Evolutionary conservation across 208 protist genomes (phyloP).

Genomic region (Crithidia acanthocephali): DNA sequence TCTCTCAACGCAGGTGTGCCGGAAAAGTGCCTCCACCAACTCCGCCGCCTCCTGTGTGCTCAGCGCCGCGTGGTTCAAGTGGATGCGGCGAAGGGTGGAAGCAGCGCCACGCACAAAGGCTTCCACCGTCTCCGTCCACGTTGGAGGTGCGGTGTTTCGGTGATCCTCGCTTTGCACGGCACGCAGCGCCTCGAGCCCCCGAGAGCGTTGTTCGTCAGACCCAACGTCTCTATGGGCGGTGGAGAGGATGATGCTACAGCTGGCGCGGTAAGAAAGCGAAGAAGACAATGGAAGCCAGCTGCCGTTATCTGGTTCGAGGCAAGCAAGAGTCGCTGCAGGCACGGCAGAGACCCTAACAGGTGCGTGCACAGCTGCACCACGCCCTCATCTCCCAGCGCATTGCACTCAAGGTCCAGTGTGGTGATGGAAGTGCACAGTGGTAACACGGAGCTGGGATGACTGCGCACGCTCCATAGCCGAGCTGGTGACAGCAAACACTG

Average conservation of each 20-base stretch:
- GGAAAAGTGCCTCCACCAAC: constrained; percentile 24
- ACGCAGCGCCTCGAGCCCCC: neutral
- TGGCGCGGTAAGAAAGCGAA: neutral
- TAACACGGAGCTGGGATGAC: neutral
- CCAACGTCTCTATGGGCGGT: constrained; percentile 28
- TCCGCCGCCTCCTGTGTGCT: constrained; percentile 15
- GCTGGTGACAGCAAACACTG: constrained; percentile 8
- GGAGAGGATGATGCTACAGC: neutral
- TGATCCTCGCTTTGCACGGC: neutral
- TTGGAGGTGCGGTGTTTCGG: neutral
- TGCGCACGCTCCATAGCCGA: constrained; percentile 5
- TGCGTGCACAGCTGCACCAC: constrained; percentile 17
- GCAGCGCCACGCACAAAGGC: neutral
- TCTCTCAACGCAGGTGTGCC: neutral
- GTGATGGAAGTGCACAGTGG: constrained; percentile 9
- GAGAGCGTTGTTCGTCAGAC: constrained; percentile 51
- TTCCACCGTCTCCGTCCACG: constrained; percentile 13
- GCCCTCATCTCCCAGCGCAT: constrained; percentile 34
- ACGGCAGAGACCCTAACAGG: constrained; percentile 15
- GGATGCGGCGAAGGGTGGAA: constrained; percentile 35
- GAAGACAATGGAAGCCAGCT: constrained; percentile 10
- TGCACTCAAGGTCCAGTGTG: constrained; percentile 44
- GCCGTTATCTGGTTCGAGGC: constrained; percentile 28
- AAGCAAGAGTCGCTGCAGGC: constrained; percentile 35
- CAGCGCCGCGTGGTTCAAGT: constrained; percentile 45